phyloP scores from a whole-genome alignment of 192 early-diverging fungal genomes.

The Linnemannia hyalina region DNA sequence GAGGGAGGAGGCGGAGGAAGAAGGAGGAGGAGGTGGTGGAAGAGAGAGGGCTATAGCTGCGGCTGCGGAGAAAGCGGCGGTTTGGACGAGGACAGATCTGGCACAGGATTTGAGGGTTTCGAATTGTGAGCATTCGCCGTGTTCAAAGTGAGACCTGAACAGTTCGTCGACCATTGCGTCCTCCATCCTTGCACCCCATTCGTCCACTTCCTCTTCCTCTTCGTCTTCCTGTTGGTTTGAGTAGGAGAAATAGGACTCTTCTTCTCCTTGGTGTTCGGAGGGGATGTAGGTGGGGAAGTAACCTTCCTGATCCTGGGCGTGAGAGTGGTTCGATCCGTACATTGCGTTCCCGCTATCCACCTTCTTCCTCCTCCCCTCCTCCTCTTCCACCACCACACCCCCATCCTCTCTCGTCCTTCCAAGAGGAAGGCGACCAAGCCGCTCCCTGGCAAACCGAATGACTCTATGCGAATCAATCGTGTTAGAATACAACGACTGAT shows the following conservation, averaged over 20 bases:
- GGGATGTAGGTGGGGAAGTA: background rate
- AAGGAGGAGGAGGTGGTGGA: background rate
- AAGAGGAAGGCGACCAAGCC: slow-evolving; percentile 6
- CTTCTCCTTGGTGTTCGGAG: background rate
- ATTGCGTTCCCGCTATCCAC: background rate
- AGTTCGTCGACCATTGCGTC: slow-evolving; percentile 45
- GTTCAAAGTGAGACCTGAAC: slow-evolving; percentile 31
- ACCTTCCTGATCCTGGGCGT: background rate
- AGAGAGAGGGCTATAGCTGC: background rate
- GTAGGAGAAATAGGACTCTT: background rate
- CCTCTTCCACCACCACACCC: background rate
- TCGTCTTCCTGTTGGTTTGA: background rate
- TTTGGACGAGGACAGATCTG: slow-evolving; percentile 8
- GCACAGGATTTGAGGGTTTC: slow-evolving; percentile 10
- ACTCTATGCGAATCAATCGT: slow-evolving; percentile 26
- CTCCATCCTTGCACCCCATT: slow-evolving; percentile 18
- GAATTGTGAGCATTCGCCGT: slow-evolving; percentile 31
- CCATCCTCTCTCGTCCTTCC: background rate
- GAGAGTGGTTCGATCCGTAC: background rate
- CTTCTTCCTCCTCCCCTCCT: background rate
- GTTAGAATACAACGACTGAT: slow-evolving; percentile 23
- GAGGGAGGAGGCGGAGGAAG: background rate
- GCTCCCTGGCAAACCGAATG: slow-evolving; percentile 20
- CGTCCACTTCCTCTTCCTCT: slow-evolving; percentile 11
- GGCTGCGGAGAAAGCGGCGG: slow-evolving; percentile 2